Evolutionary conservation across 345 rosid genomes (phyloP).

Genomic region (Punica granatum): DNA sequence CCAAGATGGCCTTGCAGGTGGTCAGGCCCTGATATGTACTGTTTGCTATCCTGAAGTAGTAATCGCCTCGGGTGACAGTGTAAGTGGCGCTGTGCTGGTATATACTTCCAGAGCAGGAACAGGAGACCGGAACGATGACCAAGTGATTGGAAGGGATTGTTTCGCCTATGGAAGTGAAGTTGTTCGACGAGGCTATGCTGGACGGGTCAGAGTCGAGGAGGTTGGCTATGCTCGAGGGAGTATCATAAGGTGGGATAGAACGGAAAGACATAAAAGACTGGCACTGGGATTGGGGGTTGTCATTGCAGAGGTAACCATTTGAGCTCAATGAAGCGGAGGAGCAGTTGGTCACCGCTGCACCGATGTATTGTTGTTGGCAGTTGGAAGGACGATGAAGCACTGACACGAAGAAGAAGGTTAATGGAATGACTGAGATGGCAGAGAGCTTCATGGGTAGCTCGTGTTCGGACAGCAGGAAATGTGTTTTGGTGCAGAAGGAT

Average conservation of each 20-base stretch:
- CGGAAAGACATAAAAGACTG: slow-evolving; percentile 22
- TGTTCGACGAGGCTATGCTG: slow-evolving; percentile 15
- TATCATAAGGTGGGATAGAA: slow-evolving; percentile 5
- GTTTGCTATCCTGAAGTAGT: background rate
- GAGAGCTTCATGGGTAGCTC: slow-evolving; percentile 6
- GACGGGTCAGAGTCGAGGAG: slow-evolving; percentile 26
- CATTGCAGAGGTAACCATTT: slow-evolving; percentile 24
- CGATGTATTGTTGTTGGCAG: slow-evolving; percentile 7
- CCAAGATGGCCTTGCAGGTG: background rate
- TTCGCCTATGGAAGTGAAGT: background rate
- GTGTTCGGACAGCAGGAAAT: background rate
- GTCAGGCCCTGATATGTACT: slow-evolving; percentile 17
- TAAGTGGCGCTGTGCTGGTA: slow-evolving; percentile 15
- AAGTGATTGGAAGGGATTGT: background rate
- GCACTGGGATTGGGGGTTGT: slow-evolving; percentile 17
- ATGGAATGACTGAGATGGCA: background rate
- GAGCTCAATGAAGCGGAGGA: background rate
- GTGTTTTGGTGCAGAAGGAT: too few relatives aligned
- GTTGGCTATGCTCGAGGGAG: slow-evolving; percentile 14
- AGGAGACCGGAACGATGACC: slow-evolving; percentile 25
- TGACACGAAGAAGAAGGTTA: background rate
- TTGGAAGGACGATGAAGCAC: background rate
- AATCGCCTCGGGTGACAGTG: background rate
- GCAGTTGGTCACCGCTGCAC: background rate
- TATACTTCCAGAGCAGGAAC: slow-evolving; percentile 19